Evolutionary conservation across 2,329 filamentous ascomycete species (phyloP).

Genomic region (Dactylellina haptotyla): DNA sequence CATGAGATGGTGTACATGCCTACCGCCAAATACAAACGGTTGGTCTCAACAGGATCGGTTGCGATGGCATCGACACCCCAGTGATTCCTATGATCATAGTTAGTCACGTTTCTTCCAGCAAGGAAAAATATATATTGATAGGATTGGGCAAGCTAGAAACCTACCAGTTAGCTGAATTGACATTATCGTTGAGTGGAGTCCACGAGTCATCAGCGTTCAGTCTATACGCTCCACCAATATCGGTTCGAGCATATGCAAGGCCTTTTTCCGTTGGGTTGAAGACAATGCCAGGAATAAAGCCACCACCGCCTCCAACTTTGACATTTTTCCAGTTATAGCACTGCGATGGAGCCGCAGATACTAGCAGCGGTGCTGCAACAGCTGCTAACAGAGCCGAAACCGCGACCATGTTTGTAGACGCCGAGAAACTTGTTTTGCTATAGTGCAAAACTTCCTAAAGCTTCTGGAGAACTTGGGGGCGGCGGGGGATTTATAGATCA

Average conservation of each 20-base stretch:
- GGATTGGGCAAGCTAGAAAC: background rate
- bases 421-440: constrained; percentile 15
- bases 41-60: constrained; percentile 67
- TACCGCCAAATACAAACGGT: constrained; percentile 67
- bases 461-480: constrained; percentile 1
- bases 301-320: constrained; percentile 68
- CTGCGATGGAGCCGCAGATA: constrained; percentile 52
- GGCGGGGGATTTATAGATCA: constrained; percentile 44
- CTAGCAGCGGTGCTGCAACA: constrained; percentile 34
- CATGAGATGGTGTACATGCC: constrained; percentile 71
- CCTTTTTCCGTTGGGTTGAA: constrained; percentile 66
- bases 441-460: constrained; percentile 1
- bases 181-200: constrained; percentile 67
- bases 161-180: constrained; percentile 64
- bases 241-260: constrained; percentile 68
- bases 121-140: background rate
- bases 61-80: constrained; percentile 71
- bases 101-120: background rate
- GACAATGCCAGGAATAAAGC: constrained; percentile 69
- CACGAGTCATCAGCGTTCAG: constrained; percentile 69
- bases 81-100: constrained; percentile 62
- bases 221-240: constrained; percentile 69
- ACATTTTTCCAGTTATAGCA: constrained; percentile 65
- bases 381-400: constrained; percentile 36
- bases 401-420: constrained; percentile 32